Conservation (phyloP, 495 filamentous ascomycete genomes). For the Penicillium chermesinum region DNA sequence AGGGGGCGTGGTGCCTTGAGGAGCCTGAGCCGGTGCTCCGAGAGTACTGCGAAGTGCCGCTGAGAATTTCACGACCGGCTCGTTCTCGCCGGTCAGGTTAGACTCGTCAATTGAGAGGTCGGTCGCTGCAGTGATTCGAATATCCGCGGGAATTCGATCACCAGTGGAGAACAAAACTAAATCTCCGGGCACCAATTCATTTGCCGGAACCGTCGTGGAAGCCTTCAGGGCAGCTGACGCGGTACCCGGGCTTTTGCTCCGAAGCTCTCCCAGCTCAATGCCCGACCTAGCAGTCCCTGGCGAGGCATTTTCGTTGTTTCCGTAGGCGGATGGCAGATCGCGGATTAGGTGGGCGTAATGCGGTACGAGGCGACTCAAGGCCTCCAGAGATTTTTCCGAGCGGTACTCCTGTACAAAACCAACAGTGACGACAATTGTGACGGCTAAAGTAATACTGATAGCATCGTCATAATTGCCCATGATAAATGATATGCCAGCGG, state of each 20-base stretch:
- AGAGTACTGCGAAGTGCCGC: constrained; percentile 47
- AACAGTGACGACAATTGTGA: constrained; percentile 94
- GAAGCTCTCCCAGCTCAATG: constrained; percentile 42
- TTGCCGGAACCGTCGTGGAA: constrained; percentile 77
- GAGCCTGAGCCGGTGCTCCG: constrained; percentile 11
- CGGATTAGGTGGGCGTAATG: constrained; percentile 91
- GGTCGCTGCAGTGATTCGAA: constrained; percentile 83
- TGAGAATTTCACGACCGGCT: constrained; percentile 73
- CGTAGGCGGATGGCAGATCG: constrained; percentile 30
- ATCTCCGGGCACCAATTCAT: constrained; percentile 85
- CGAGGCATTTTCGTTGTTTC: constrained; percentile 17
- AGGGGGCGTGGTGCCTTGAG: constrained; percentile 37
- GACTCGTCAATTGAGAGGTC: constrained; percentile 94
- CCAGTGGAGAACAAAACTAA: constrained; percentile 90
- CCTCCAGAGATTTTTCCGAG: constrained; percentile 95
- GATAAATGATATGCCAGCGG: constrained; percentile 82
- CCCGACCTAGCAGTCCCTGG: constrained; percentile 27
- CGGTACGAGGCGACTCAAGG: constrained; percentile 86
- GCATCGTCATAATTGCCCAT: constrained; percentile 97
- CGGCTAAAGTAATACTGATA: constrained; percentile 87
- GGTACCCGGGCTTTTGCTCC: constrained; percentile 34
- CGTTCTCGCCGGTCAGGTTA: constrained; percentile 95
- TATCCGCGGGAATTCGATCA: constrained; percentile 93
- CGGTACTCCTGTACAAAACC: constrained; percentile 97
- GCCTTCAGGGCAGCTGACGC: constrained; percentile 59